These are phyloP conservation scores for Andrographis paniculata DNA, from an alignment of 305 asterid species.

Conservation along the genomic window DNA sequence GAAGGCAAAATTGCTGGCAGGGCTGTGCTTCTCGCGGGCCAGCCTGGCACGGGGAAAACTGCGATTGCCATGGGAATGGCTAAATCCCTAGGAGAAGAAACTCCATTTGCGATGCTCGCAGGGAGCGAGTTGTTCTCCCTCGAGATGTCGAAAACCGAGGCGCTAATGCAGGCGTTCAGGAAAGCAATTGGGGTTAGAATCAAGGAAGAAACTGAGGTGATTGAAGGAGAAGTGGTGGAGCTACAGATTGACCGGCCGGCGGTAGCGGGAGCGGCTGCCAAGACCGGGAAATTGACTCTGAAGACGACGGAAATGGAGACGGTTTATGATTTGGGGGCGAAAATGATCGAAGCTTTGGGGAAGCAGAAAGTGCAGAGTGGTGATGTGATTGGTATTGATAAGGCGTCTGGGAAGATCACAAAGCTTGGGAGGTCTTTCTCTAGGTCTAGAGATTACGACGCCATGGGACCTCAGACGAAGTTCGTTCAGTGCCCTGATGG, in stretches of 20 bases:
- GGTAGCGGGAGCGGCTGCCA: conserved; percentile 66
- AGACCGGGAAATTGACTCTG: conserved; percentile 75
- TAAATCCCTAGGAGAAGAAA: conserved; percentile 72
- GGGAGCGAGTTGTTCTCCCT: conserved; percentile 86
- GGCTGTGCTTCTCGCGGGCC: conserved; percentile 83
- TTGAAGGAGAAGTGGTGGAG: conserved; percentile 92
- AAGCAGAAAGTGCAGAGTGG: conserved; percentile 96
- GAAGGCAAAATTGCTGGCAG: conserved; percentile 83
- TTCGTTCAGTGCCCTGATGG: conserved; percentile 98
- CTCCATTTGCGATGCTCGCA: conserved; percentile 87
- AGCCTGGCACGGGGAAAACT: conserved; percentile 85
- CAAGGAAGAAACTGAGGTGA: conserved; percentile 81
- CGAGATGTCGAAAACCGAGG: conserved; percentile 87
- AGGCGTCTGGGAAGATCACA: conserved; percentile 85
- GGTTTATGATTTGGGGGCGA: conserved; percentile 64
- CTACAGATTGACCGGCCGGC: conserved; percentile 76
- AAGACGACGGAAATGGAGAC: conserved; percentile 95
- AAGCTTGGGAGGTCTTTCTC: conserved; percentile 89
- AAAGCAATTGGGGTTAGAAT: conserved; percentile 81
- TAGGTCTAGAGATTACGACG: conserved; percentile 84
- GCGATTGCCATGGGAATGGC: conserved; percentile 98
- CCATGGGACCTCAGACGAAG: conserved; percentile 88
- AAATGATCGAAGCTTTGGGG: conserved; percentile 80
- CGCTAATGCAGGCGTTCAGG: conserved; percentile 84
- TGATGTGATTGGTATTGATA: conserved; percentile 83